Evolutionary conservation across 2,329 filamentous ascomycete species (phyloP), one percentile per base, ranked within the genome.

Genomic region (Calonectria naviculata): DNA sequence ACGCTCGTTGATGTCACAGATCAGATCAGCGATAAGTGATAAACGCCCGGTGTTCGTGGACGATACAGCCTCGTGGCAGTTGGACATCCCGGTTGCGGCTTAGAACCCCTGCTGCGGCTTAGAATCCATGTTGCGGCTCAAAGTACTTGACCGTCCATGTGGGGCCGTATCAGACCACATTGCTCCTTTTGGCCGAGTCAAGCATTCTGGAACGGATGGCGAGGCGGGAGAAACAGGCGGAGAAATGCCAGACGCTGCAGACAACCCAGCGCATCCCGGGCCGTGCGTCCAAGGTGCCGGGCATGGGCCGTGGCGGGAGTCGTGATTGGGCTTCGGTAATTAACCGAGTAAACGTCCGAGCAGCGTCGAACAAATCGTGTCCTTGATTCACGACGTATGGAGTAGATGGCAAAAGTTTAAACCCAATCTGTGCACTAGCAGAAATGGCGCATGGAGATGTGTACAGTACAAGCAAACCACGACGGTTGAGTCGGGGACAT

Each of bases 51-150:
- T 19, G 52, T 58, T 36, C 24, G 31, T n/a, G 34, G 52, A 58
- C 31, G 6, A 58, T 21, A 8, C 52, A 58, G 52, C 52, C 52
- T 58, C 52, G 31, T 38, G 52, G 56, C 36, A 61, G 36, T 61
- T 44, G 13, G 29, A 26, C 9, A 41, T 61, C 56, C 38, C 31
- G 28, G 56, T 41, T 61, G 56, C 56, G 38, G 56, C 56, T 61
- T 44, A 42, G 56, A 61, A 61, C 6, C 56, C 56, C 38, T 61
- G 56, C 28, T 61, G 56, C 56, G 56, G 56, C 56, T 61, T 44
- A 61, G 56, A 41, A 61, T 42, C 56, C 56, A 41, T 61, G 56
- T 61, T 61, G 56, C 56, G 56, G 56, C 56, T 61, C 56, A 41
- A 44, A 61, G 56, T 61, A 61, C 56, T 61, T 21, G 56, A 61